phyloP scores from a whole-genome alignment of 202 grass and related monocot species.

The Sporobolus alterniflorus region DNA sequence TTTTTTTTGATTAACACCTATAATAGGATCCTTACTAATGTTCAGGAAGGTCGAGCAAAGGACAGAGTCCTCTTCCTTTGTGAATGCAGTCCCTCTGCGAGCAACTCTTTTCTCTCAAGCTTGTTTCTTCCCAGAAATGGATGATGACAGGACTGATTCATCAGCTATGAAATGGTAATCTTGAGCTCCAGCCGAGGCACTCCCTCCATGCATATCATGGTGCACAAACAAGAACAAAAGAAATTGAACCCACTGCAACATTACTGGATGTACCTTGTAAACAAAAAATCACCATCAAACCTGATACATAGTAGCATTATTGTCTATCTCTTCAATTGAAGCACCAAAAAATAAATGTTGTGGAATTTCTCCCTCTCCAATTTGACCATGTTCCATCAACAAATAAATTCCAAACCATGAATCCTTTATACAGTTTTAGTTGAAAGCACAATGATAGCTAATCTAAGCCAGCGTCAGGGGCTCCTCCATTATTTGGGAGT shows the following conservation, averaged over 20 bases:
- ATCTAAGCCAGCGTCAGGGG: too few relatives aligned
- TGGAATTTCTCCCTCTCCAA: neutral
- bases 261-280: neutral
- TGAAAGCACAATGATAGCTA: too few relatives aligned
- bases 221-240: neutral
- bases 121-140: neutral
- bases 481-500: too few relatives aligned
- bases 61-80: neutral
- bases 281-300: neutral
- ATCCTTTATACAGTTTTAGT: too few relatives aligned
- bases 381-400: neutral
- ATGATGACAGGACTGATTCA: neutral
- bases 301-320: neutral
- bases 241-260: neutral
- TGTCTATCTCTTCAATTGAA: neutral
- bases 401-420: neutral
- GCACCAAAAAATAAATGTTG: neutral
- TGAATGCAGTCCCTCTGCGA: neutral
- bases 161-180: neutral
- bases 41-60: neutral
- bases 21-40: neutral
- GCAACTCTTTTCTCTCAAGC: neutral
- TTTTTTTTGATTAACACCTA: neutral
- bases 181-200: neutral
- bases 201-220: neutral